Conservation (phyloP, 192 early-diverging fungal species). For the Coemansia sp. region DNA sequence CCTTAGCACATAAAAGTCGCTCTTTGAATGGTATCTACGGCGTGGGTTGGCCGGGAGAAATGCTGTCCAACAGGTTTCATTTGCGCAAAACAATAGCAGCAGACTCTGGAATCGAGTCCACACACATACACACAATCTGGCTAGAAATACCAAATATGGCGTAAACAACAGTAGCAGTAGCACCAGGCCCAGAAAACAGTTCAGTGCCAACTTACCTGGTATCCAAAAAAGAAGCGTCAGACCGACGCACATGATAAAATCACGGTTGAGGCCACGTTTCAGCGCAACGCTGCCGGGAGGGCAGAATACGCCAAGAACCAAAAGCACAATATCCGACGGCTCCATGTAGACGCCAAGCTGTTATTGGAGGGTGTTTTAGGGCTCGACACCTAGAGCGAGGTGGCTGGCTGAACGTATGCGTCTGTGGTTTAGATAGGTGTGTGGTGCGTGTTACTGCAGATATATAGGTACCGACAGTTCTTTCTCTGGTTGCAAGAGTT, state of each 20-base stretch:
- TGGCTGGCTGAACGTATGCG: not conserved
- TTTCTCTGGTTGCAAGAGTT: not conserved
- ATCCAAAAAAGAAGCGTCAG: conserved; percentile 70
- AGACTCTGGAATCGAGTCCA: too few relatives aligned
- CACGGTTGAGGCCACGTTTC: conserved; percentile 62
- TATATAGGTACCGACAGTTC: too few relatives aligned
- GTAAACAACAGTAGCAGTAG: not conserved
- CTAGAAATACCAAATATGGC: not conserved
- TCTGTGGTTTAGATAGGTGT: not conserved
- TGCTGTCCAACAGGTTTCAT: too few relatives aligned
- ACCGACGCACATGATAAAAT: conserved; percentile 67
- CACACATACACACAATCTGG: not conserved
- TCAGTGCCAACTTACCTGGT: conserved; percentile 53
- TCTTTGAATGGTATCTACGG: too few relatives aligned
- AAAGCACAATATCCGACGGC: conserved; percentile 50
- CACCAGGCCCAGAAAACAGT: not conserved
- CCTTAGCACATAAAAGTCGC: too few relatives aligned
- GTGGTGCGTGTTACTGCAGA: not conserved
- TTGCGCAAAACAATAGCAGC: too few relatives aligned
- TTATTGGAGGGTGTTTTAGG: not conserved
- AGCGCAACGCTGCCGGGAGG: conserved; percentile 67
- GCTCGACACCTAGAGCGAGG: not conserved
- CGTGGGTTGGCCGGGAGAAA: too few relatives aligned
- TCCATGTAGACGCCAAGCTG: conserved; percentile 19
- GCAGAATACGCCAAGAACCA: conserved; percentile 50